These are phyloP conservation scores for Zalaria obscura DNA, from an alignment of 2,329 filamentous ascomycete genomes.

Conservation along the genomic window DNA sequence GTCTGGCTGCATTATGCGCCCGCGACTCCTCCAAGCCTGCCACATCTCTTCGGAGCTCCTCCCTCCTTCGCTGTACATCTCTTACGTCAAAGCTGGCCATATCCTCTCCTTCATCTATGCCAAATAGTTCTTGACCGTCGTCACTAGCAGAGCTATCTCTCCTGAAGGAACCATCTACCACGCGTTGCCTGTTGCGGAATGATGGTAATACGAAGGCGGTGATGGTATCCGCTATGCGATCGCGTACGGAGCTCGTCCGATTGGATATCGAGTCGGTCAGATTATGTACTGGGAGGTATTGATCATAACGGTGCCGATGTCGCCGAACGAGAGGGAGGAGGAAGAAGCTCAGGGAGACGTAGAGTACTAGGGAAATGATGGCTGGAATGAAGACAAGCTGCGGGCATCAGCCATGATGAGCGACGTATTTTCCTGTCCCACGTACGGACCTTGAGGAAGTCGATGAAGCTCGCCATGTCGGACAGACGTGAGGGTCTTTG, in stretches of 20 bases:
- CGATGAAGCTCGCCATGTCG: background rate
- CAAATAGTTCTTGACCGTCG: conserved; percentile 34
- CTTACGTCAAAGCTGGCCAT: conserved; percentile 33
- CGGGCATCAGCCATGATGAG: background rate
- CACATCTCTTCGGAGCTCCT: background rate
- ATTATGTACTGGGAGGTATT: conserved; percentile 56
- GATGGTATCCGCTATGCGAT: conserved; percentile 25
- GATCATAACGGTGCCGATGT: conserved; percentile 56
- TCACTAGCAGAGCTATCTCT: conserved; percentile 14
- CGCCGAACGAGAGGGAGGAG: conserved; percentile 55
- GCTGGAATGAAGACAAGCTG: conserved; percentile 60
- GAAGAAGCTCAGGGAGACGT: conserved; percentile 50
- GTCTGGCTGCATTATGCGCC: background rate
- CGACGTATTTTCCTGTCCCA: background rate
- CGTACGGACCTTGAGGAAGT: background rate
- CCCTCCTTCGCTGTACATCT: background rate
- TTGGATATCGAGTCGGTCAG: conserved; percentile 15
- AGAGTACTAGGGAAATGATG: conserved; percentile 54
- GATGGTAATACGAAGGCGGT: conserved; percentile 30
- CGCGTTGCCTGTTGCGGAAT: conserved; percentile 20
- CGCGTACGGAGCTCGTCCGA: conserved; percentile 21
- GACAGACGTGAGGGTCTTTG: background rate
- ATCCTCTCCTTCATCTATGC: conserved; percentile 48
- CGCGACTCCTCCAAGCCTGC: background rate
- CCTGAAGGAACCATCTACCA: conserved; percentile 29